Percentiles rank a stretch among this genome's conserved stretches.
Conservation (phyloP, 352 stramenopile species). For the Globisporangium megalacanthum region DNA sequence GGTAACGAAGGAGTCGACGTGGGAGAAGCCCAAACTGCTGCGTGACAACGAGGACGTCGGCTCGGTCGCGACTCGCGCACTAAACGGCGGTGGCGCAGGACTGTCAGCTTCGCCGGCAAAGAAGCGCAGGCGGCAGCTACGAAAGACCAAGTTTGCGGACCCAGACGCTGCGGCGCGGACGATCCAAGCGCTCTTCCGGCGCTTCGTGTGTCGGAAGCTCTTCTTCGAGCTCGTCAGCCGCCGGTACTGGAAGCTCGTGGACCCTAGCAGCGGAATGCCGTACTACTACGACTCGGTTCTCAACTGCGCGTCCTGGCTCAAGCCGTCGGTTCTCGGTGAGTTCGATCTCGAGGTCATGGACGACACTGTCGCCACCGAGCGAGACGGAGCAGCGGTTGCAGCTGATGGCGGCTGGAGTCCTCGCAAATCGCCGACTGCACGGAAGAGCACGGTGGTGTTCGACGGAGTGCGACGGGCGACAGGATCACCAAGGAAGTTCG, state of each 20-base stretch:
- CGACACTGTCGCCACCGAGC: not conserved
- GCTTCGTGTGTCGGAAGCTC: constrained; percentile 35
- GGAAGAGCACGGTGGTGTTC: constrained; percentile 8
- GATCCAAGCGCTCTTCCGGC: constrained; percentile 59
- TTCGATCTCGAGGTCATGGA: constrained; percentile 47
- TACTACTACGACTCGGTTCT: constrained; percentile 70
- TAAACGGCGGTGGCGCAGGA: not conserved
- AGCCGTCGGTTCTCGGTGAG: constrained; percentile 41
- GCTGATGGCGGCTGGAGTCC: constrained; percentile 1
- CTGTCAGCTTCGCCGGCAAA: not conserved
- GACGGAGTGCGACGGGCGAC: not conserved
- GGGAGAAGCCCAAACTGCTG: constrained; percentile 54
- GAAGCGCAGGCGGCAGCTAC: constrained; percentile 5
- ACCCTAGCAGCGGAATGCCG: constrained; percentile 24
- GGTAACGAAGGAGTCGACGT: constrained; percentile 60
- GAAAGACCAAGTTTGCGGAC: constrained; percentile 28
- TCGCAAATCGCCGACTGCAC: constrained; percentile 5
- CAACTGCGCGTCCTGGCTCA: constrained; percentile 51
- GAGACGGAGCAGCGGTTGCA: not conserved
- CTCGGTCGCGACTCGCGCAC: not conserved
- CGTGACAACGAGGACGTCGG: constrained; percentile 3
- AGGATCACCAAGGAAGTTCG: not conserved
- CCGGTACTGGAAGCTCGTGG: constrained; percentile 58
- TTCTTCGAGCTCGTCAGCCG: constrained; percentile 34
- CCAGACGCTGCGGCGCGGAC: constrained; percentile 39